Base-by-base conservation (phyloP, 2,329 filamentous ascomycete species). In the Gnomoniopsis smithogilvyi region DNA sequence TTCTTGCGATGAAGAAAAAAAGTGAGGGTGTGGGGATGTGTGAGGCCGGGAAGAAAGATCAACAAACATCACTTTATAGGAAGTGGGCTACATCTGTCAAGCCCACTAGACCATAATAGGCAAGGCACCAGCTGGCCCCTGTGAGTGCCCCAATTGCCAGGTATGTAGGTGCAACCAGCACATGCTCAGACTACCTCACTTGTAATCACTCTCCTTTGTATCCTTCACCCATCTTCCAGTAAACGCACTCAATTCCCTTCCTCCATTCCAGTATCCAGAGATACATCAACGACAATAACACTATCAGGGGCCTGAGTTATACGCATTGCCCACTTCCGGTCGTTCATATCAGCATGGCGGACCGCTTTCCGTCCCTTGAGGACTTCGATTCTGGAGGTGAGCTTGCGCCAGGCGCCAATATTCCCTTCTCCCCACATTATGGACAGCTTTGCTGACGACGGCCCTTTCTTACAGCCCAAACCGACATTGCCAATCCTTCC, bases 281-380 rank as follows among this genome's bases (percentile, higher is more conserved):
- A 30, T 30, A 30, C 26, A 30, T 8, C 4, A 30, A 4, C 26
- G 26, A 30, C 26, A 4, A 30, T 19, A 21, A 19, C 36, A 45
- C 41, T n/a, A 45, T 45, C n/a, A 45, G 17, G 4, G 4, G 10
- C 8, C n/a, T 45, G 2, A 17, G 2, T 10, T 10, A 10, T n/a
- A 45, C 19, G 21, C n/a, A 19, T 19, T 19, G n/a, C 4, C 17
- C 41, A 17, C 41, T 19, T 34, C 2, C 17, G 2, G 11, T 49
- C 33, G 52, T 21, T 21, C 30, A 36, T 54, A 54, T 61, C 69
- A 77, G 69, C 48, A 92, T 92, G 89, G 89, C 89, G 51, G 88
- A 92, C 75, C 80, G 88, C 68, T 92, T 92, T 73, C 89, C 89
- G 67, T 91, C 89, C 49, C 77, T 92, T 67, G 89, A 92, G 74